Evolutionary conservation across 441 rosid species (phyloP), one percentile per base, ranked within the genome.

Genomic region (Cnidoscolus chayamansa): DNA sequence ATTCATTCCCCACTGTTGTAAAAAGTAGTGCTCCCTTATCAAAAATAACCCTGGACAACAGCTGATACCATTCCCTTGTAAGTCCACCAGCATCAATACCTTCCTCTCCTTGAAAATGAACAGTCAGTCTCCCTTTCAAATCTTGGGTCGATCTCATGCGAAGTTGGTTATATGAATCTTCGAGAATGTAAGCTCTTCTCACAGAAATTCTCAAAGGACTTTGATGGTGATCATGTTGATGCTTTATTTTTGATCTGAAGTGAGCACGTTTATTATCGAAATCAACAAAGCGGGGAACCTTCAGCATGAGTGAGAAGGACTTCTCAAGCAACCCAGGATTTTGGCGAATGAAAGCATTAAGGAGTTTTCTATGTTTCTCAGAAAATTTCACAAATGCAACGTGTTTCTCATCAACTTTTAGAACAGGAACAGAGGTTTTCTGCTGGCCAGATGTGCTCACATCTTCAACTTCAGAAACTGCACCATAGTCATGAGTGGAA

Each of bases 61-160:
- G 79, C 81, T 94, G 97, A 85, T 94, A 94, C 98, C 98, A 94
- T 83, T 94, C 98, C 85, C 97, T 88, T 57, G 98, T 90, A 77
- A 94, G 97, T 63, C 97, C 97, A 78, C 98, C 97, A 0, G 98
- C 98, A 85, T 94, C 98, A 82, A 91, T 90, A 62, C 96, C 98
- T 82, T 90, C 93, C 81, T 94, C 97, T 72, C 97, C 96, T 84
- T 91, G 97, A 81, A 94, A 94, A 70, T 91, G 89, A 74, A 94
- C 96, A 63, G 88, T 94, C 78, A 91, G 77, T 81, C 97, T 84
- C 71, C 98, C 98, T 84, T 88, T 94, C 81, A 94, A 77, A 80
- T 94, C 97, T 71, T 83, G 85, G 54, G 88, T 83, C 68, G 95
- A 81, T 66, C 96, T 84, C 97, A 94, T 49, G 53, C 98, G 89